Evolutionary conservation across 352 stramenopile species (phyloP).

Genomic region (Pythium rishiriense): DNA sequence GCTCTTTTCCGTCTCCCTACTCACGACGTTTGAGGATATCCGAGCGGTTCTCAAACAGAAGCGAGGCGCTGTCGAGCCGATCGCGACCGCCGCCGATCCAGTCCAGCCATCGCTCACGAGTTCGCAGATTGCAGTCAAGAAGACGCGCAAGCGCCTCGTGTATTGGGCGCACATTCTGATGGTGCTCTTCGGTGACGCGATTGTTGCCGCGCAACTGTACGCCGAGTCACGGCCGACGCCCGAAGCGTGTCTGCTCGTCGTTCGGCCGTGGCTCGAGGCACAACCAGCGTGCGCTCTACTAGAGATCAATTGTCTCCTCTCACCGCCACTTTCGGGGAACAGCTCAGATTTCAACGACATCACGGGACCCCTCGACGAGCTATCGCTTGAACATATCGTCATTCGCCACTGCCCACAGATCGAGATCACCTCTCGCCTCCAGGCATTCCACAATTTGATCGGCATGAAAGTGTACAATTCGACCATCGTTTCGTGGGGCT

Average conservation of each 20-base stretch:
- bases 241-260: background rate
- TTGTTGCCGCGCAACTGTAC: slow-evolving; percentile 7
- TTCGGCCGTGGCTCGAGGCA: slow-evolving; percentile 9
- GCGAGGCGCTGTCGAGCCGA: background rate
- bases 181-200: slow-evolving; percentile 2
- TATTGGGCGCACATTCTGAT: background rate
- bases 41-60: slow-evolving; percentile 10
- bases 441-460: slow-evolving; percentile 29
- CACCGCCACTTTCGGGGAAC: background rate
- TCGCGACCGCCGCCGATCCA: too few species aligned
- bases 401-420: slow-evolving; percentile 42
- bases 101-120: too few species aligned
- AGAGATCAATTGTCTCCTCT: slow-evolving; percentile 15
- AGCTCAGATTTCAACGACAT: slow-evolving; percentile 3
- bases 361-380: slow-evolving; percentile 25
- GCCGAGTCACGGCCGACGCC: background rate
- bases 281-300: slow-evolving; percentile 13
- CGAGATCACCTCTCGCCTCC: slow-evolving; percentile 31
- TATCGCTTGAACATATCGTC: slow-evolving; percentile 28
- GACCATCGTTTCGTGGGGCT: slow-evolving; percentile 14
- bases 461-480: slow-evolving; percentile 24
- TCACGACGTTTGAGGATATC: slow-evolving; percentile 15
- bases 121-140: background rate
- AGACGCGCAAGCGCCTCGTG: background rate
- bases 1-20: slow-evolving; percentile 14